These are phyloP conservation scores for Exophiala calicioides DNA, from an alignment of 2,329 filamentous ascomycete genomes.

Conservation along the genomic window DNA sequence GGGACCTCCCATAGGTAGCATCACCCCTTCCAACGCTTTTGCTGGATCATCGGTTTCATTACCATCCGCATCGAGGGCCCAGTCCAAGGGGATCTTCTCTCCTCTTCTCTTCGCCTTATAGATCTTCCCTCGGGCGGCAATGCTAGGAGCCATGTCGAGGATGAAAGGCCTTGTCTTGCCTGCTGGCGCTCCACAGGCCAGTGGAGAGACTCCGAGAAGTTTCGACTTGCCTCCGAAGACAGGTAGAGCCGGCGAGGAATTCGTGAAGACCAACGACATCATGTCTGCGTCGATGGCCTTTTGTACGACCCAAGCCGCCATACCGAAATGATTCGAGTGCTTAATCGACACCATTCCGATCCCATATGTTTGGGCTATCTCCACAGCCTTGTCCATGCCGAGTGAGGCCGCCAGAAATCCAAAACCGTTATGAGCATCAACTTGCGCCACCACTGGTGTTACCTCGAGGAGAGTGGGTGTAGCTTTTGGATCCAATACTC, in stretches of 20 bases:
- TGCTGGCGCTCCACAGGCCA: slow-evolving; percentile 73
- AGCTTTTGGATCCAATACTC: slow-evolving; percentile 64
- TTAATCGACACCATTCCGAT: slow-evolving; percentile 76
- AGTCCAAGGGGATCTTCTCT: slow-evolving; percentile 54
- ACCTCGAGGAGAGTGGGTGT: slow-evolving; percentile 60
- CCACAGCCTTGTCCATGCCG: slow-evolving; percentile 68
- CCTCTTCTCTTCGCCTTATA: slow-evolving; percentile 47
- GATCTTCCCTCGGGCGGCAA: slow-evolving; percentile 49
- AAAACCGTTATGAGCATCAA: slow-evolving; percentile 70
- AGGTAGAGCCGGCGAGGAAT: slow-evolving; percentile 70
- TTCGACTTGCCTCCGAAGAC: slow-evolving; percentile 69
- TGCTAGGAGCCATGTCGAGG: slow-evolving; percentile 48
- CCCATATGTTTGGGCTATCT: slow-evolving; percentile 63
- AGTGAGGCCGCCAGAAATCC: slow-evolving; percentile 69
- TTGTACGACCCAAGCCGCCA: slow-evolving; percentile 78
- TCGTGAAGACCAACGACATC: slow-evolving; percentile 71
- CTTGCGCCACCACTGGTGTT: slow-evolving; percentile 70
- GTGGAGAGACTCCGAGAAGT: slow-evolving; percentile 71
- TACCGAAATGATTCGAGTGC: slow-evolving; percentile 80
- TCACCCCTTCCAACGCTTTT: slow-evolving; percentile 71
- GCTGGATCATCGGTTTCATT: slow-evolving; percentile 69
- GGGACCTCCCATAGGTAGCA: slow-evolving; percentile 83
- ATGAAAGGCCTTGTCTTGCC: slow-evolving; percentile 60
- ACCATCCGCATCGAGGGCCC: slow-evolving; percentile 74
- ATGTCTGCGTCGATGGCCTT: slow-evolving; percentile 71